These are phyloP conservation scores for Lodderomyces parapsilosis DNA, from an alignment of 1,139 yeast genomes.

Conservation along the genomic window DNA sequence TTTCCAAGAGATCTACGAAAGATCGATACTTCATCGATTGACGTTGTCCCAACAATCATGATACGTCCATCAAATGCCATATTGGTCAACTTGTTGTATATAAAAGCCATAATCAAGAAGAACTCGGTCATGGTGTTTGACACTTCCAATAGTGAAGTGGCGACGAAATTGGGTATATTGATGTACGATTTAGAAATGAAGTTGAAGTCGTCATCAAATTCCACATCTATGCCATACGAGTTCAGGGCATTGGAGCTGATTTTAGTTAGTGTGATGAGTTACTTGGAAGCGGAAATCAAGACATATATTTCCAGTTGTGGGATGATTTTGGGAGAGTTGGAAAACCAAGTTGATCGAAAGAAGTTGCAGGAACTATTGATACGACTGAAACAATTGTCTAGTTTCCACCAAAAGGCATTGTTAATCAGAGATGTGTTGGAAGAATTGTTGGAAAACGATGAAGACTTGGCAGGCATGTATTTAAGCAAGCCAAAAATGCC, in stretches of 20 bases:
- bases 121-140: constrained; percentile 85
- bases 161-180: constrained; percentile 70
- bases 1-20: constrained; percentile 82
- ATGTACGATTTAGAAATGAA: constrained; percentile 86
- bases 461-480: constrained; percentile 84
- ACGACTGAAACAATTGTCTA: constrained; percentile 75
- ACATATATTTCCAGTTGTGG: constrained; percentile 72
- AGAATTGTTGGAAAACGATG: constrained; percentile 84
- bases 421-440: constrained; percentile 84
- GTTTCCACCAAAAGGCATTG: constrained; percentile 80
- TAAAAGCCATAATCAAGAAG: constrained; percentile 80
- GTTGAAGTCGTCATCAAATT: constrained; percentile 46
- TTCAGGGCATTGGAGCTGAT: constrained; percentile 89
- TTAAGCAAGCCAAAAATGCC: constrained; percentile 48
- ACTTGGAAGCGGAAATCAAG: constrained; percentile 81
- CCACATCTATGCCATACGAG: constrained; percentile 55
- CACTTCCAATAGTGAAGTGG: constrained; percentile 52
- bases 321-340: constrained; percentile 77
- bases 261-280: constrained; percentile 78
- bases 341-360: constrained; percentile 79
- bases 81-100: constrained; percentile 76
- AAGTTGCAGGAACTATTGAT: constrained; percentile 77
- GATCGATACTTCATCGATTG: constrained; percentile 85
- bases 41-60: constrained; percentile 84
- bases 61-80: constrained; percentile 74